Evolutionary conservation across 202 grass and related monocot species (phyloP), one percentile per base, ranked within the genome.

Genomic region (Zizania palustris): DNA sequence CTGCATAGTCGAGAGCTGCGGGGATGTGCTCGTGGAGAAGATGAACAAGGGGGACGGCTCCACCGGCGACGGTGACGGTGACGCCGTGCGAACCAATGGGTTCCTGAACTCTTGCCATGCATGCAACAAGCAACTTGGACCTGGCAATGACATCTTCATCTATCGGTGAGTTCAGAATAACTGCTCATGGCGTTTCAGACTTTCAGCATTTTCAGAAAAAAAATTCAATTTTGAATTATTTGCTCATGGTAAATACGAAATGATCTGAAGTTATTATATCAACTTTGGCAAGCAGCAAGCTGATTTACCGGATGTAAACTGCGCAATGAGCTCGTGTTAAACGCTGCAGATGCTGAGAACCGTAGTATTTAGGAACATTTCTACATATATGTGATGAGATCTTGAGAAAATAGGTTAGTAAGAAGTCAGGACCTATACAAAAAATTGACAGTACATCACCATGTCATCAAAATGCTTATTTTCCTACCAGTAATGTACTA

Each of bases 91-190:
- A 45, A 50, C 74, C 13, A 82, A 51, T 71, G 86, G 84, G 2
- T 89, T 86, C 61, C 48, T 93, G 79, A 84, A 71, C 63, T 89
- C 40, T 50, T 91, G 91, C 79, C 73, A 89, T 64, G 84, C 86
- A 72, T 97, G 94, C 91, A 85, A 86, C 75, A 94, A 79, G 62
- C 83, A 76, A 4, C 68, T 93, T 63, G 91, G 75, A 1, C 84
- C 76, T 80, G 90, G 57, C 60, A 69, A 38, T 75, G 88, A 88
- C 68, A 85, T 42, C 83, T 84, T 85, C 77, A 80, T 97, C 58
- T 88, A 75, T 53, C 71, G 65, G 90, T 97, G 74, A 83, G 90
- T 84, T 74, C 50, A 76, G 69, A 73, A 51, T 60, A 16, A 44
- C 35, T 69, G 34, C 40, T n/a, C 35, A 75, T 38, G 15, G 19